phyloP scores from a whole-genome alignment of 2,329 filamentous ascomycete species.

The Talaromyces sp. region DNA sequence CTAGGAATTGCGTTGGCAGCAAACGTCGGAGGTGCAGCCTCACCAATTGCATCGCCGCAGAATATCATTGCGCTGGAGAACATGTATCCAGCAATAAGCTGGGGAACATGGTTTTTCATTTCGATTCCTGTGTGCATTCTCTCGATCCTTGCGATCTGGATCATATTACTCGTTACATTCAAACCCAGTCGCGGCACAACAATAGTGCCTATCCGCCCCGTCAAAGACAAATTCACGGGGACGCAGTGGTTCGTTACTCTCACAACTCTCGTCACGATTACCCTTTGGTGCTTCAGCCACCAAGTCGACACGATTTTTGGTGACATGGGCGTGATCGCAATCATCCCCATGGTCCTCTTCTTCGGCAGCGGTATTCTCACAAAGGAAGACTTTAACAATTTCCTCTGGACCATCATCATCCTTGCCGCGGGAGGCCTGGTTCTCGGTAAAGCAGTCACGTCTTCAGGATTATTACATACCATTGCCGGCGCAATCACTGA shows the following conservation, averaged over 20 bases:
- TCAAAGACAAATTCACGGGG: slow-evolving; percentile 81
- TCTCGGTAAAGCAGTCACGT: slow-evolving; percentile 89
- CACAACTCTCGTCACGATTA: slow-evolving; percentile 78
- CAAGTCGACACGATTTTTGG: slow-evolving; percentile 83
- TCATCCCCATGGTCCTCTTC: slow-evolving; percentile 91
- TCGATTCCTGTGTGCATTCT: slow-evolving; percentile 87
- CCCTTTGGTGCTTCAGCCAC: slow-evolving; percentile 87
- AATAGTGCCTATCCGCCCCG: slow-evolving; percentile 83
- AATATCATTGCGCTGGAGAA: slow-evolving; percentile 96
- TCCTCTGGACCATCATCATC: slow-evolving; percentile 99
- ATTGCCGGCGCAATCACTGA: slow-evolving; percentile 73
- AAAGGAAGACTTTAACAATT: slow-evolving; percentile 99
- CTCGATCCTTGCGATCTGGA: slow-evolving; percentile 83
- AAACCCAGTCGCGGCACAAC: slow-evolving; percentile 76
- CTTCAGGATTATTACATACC: slow-evolving; percentile 84
- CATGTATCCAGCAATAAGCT: slow-evolving; percentile 86
- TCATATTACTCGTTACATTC: slow-evolving; percentile 79
- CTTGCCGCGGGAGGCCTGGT: slow-evolving; percentile 89
- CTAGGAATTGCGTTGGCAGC: slow-evolving; percentile 91
- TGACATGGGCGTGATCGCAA: slow-evolving; percentile 97
- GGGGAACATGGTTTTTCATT: slow-evolving; percentile 97
- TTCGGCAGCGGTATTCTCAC: slow-evolving; percentile 94
- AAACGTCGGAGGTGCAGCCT: slow-evolving; percentile 94
- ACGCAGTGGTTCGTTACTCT: slow-evolving; percentile 89
- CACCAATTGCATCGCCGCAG: slow-evolving; percentile 93